Base-by-base conservation (phyloP, 768 basidiomycete genomes). In the Trametes sanguinea region DNA sequence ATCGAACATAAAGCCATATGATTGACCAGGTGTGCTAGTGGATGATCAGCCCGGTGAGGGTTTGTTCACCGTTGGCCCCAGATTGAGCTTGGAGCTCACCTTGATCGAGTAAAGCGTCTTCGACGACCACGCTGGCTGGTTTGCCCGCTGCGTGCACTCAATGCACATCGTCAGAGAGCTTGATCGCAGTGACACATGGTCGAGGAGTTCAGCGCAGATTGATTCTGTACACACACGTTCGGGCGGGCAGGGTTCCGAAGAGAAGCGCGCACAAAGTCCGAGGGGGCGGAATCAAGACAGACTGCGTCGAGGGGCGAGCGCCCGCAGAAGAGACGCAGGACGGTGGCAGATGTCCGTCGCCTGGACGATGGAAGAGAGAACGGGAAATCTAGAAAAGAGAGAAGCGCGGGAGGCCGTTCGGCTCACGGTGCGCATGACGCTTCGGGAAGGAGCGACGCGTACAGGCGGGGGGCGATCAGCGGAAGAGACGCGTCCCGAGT, bases 331-430 rank as follows among this genome's bases (percentile, higher is more conserved):
- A 51, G 16, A 14, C 32, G 51, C 47, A 33, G 55, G 27, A 32
- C 57, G 54, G 58, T 60, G 63, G 63, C 58, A 64, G 63, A 57
- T 60, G 63, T 57, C 59, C 54, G 63, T 64, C 63, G 63, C 54
- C 63, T 60, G 58, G 63, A 44, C 48, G 59, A 64, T 63, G 53
- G 62, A 58, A 63, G 56, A 37, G 55, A 39, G 32, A 30, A 53
- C 51, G 54, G 43, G 54, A 51, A 40, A 27, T 17, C 29, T 39
- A 45, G n/a, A 39, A 27, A 43, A 40, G 16, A n/a, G 61, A 37
- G 27, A 63, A 58, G 56, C 61, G 55, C 56, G 56, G 56, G 55
- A 53, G 48, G 47, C n/a, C 33, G 61, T 37, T 63, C 56, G 51
- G 62, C 32, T 58, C 56, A 55, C 27, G 51, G 39, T 27, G 32